A percentile compares a stretch with the other conserved stretches of the same genome.
These are phyloP conservation scores for Dactylonectria macrodidyma DNA, from an alignment of 2,329 filamentous ascomycete genomes.

Conservation along the genomic window DNA sequence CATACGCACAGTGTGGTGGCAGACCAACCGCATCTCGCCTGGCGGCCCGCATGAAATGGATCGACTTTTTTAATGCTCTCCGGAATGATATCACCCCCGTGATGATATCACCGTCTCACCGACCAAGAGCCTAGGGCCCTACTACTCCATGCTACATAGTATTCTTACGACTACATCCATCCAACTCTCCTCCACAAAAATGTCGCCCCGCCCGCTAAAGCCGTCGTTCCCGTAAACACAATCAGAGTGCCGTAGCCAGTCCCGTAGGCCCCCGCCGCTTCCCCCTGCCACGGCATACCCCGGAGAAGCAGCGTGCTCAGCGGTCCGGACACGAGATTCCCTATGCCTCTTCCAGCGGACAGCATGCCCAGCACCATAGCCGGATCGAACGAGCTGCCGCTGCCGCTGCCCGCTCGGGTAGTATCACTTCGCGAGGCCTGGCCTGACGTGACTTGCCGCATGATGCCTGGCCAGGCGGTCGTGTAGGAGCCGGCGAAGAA, in stretches of 20 bases:
- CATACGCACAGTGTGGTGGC: too few relatives aligned
- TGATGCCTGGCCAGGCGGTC: slow-evolving; percentile 73
- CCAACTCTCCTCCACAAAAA: slow-evolving; percentile 51
- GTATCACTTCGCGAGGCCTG: slow-evolving; percentile 15
- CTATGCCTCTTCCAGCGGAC: slow-evolving; percentile 72
- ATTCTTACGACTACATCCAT: slow-evolving; percentile 45
- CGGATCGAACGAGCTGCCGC: slow-evolving; percentile 55
- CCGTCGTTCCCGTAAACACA: slow-evolving; percentile 52
- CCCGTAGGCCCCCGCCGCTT: slow-evolving; percentile 51
- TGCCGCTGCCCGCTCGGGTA: not conserved
- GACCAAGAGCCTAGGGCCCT: not conserved
- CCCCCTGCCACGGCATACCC: slow-evolving; percentile 59
- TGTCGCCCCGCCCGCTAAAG: slow-evolving; percentile 48
- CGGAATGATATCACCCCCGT: not conserved
- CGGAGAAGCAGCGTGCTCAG: slow-evolving; percentile 68
- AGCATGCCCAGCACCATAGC: slow-evolving; percentile 72
- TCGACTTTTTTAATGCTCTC: not conserved
- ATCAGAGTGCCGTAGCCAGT: slow-evolving; percentile 54
- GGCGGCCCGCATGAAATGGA: too few relatives aligned
- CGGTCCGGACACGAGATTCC: slow-evolving; percentile 71
- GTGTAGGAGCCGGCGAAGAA: slow-evolving; percentile 77
- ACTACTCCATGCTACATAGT: not conserved
- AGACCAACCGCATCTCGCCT: too few relatives aligned
- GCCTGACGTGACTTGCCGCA: slow-evolving; percentile 54
- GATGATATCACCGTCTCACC: not conserved